Percentiles rank a stretch among this genome's conserved stretches.
These are phyloP conservation scores for Talaromyces sp. DNA, from an alignment of 2,329 filamentous ascomycete species.

Conservation along the genomic window DNA sequence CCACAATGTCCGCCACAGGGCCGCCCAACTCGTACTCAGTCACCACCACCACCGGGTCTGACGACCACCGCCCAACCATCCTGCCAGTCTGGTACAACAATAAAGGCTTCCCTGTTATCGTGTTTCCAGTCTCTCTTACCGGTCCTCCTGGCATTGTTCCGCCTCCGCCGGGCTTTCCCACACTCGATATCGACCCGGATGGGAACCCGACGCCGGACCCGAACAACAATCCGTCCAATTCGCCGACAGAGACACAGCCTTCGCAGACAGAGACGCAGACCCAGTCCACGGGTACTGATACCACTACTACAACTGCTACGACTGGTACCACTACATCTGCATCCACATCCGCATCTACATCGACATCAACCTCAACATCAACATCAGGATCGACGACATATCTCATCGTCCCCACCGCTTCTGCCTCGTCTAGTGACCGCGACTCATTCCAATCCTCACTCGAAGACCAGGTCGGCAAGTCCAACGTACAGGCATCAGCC, in stretches of 20 bases:
- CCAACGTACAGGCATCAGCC: neutral
- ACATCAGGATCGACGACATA: neutral
- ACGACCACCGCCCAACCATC: conserved; percentile 1
- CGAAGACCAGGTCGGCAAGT: neutral
- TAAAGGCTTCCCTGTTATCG: neutral
- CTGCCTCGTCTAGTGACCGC: neutral
- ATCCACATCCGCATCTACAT: neutral
- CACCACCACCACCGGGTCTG: neutral
- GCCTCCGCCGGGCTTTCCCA: neutral
- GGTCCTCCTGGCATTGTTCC: neutral
- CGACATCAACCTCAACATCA: neutral
- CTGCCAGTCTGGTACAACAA: neutral
- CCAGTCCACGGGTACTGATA: neutral
- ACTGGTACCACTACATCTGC: neutral
- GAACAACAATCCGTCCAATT: neutral
- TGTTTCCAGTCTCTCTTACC: neutral
- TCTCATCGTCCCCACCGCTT: neutral
- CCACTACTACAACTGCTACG: neutral
- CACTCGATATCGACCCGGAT: neutral
- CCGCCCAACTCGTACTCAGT: neutral
- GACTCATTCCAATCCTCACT: neutral
- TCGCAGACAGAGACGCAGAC: neutral
- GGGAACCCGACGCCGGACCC: neutral
- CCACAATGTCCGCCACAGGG: neutral
- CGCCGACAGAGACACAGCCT: neutral